These are phyloP conservation scores for Haplosporangium gracile DNA, from an alignment of 192 early-diverging fungal species.

Conservation along the genomic window DNA sequence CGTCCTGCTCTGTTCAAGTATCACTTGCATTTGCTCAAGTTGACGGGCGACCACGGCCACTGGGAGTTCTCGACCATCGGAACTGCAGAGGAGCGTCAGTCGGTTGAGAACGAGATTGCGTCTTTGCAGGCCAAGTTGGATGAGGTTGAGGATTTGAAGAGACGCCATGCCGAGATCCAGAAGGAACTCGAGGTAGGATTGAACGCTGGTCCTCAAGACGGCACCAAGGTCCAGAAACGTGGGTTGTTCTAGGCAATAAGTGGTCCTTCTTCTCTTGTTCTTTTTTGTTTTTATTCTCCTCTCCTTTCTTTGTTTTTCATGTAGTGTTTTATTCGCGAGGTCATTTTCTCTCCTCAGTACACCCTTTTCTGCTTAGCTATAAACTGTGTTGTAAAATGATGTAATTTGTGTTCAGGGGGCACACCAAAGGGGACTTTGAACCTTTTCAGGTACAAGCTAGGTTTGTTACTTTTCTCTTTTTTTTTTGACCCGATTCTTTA, in stretches of 20 bases:
- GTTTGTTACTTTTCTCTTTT: not conserved
- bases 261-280: not conserved
- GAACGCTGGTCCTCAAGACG: constrained; percentile 51
- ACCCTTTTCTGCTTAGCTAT: not conserved
- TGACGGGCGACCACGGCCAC: constrained; percentile 94
- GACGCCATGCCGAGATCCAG: constrained; percentile 63
- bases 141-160: constrained; percentile 62
- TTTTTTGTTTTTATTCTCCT: not conserved
- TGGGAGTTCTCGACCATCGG: constrained; percentile 82
- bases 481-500: too few species aligned
- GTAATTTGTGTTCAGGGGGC: too few species aligned
- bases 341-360: not conserved
- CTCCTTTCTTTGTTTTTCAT: not conserved
- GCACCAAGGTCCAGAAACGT: constrained; percentile 47
- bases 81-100: constrained; percentile 85
- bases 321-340: not conserved
- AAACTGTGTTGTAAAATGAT: too few species aligned
- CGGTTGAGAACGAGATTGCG: constrained; percentile 90
- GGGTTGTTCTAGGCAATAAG: constrained; percentile 45
- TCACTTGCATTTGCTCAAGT: constrained; percentile 92
- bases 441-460: too few species aligned
- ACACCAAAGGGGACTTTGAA: too few species aligned
- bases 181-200: constrained; percentile 65
- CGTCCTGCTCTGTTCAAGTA: constrained; percentile 96
- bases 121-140: constrained; percentile 70